phyloP scores from a whole-genome alignment of 2,329 filamentous ascomycete genomes.

The Mollisiaceae sp. region DNA sequence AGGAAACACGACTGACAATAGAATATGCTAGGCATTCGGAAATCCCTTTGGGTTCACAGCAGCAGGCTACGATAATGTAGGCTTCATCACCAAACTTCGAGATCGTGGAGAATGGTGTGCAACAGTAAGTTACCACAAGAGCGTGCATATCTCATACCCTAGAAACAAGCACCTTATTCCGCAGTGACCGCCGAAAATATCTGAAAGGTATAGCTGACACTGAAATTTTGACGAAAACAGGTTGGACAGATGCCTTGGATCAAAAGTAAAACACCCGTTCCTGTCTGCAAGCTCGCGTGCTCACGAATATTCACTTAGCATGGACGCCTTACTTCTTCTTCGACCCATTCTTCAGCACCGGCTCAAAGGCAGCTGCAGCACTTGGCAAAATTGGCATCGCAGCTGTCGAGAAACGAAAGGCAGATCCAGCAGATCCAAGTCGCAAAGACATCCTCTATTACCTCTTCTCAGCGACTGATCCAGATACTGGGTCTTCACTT shows the following conservation, averaged over 20 bases:
- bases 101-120: slow-evolving; percentile 3
- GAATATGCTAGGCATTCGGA: slow-evolving; percentile 1
- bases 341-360: slow-evolving; percentile 7
- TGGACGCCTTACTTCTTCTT: slow-evolving; percentile 8
- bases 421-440: neutral
- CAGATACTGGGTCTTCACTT: neutral
- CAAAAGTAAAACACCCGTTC: slow-evolving; percentile 1
- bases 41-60: slow-evolving; percentile 1
- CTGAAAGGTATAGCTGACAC: too few species aligned
- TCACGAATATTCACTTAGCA: neutral
- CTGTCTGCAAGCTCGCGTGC: neutral
- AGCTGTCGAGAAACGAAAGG: slow-evolving; percentile 3
- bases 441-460: slow-evolving; percentile 5
- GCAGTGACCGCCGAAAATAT: too few species aligned
- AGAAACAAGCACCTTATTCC: too few species aligned
- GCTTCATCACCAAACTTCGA: neutral
- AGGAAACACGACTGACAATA: neutral
- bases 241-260: slow-evolving; percentile 1
- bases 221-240: too few species aligned
- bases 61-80: slow-evolving; percentile 1
- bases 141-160: too few species aligned
- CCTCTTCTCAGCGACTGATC: slow-evolving; percentile 1
- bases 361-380: slow-evolving; percentile 4
- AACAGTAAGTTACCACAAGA: neutral
- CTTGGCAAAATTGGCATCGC: slow-evolving; percentile 1